Evolutionary conservation across 768 basidiomycete species (phyloP).

Genomic region (Rhizopogon vinicolor): DNA sequence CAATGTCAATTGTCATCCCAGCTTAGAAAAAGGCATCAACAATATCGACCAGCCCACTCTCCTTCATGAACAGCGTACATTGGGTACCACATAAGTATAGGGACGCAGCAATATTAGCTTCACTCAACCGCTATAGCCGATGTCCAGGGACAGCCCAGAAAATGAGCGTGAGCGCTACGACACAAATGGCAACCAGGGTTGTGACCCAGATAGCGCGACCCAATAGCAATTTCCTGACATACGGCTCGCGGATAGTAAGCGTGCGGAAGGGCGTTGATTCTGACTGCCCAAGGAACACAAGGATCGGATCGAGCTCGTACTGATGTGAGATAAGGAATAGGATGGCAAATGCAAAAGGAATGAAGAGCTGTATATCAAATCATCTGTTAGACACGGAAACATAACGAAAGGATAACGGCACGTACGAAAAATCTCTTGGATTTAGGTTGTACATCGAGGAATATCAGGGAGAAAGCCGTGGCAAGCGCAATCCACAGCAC

Average conservation of each 20-base stretch:
- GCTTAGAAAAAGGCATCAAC: not conserved
- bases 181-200: conserved; percentile 70
- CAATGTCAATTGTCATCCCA: not conserved
- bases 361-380: conserved; percentile 66
- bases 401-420: conserved; percentile 16
- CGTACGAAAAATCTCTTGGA: conserved; percentile 92
- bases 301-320: conserved; percentile 94
- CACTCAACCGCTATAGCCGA: conserved; percentile 50
- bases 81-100: not conserved
- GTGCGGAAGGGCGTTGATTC: conserved; percentile 98
- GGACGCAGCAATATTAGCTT: not conserved
- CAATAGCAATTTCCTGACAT: conserved; percentile 85
- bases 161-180: conserved; percentile 78
- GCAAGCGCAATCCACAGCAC: conserved; percentile 95
- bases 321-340: conserved; percentile 93
- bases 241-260: conserved; percentile 87
- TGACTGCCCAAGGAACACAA: conserved; percentile 89
- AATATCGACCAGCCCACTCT: not conserved
- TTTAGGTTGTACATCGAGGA: conserved; percentile 91
- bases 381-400: not conserved
- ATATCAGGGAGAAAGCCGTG: conserved; percentile 85
- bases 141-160: conserved; percentile 98
- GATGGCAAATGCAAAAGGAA: conserved; percentile 86
- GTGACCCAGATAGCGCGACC: conserved; percentile 92
- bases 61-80: conserved; percentile 3